These are phyloP conservation scores for Boletus reticuloceps DNA, from an alignment of 768 basidiomycete species.

Conservation along the genomic window DNA sequence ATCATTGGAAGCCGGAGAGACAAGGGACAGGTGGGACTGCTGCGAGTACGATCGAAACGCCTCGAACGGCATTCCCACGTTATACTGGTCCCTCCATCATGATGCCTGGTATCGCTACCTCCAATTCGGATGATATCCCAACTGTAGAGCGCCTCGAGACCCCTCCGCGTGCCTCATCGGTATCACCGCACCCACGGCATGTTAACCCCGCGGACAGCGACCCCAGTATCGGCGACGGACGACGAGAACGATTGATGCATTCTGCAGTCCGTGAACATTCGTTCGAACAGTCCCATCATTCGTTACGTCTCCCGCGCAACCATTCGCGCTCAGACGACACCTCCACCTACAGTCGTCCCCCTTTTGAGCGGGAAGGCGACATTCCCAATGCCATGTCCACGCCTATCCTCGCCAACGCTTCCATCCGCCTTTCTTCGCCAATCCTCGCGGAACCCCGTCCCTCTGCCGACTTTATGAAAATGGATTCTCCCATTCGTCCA, in stretches of 20 bases:
- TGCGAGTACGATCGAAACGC: constrained; percentile 7
- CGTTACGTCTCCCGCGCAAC: constrained; percentile 9
- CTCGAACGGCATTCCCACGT: constrained; percentile 16
- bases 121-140: constrained; percentile 30
- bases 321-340: constrained; percentile 22
- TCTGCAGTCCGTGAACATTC: constrained; percentile 24
- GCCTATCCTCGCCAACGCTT: constrained; percentile 25
- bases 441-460: constrained; percentile 40
- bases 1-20: constrained; percentile 22
- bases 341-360: constrained; percentile 23
- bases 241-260: constrained; percentile 25
- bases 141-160: constrained; percentile 28
- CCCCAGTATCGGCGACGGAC: constrained; percentile 17
- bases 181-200: constrained; percentile 22
- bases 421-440: constrained; percentile 33
- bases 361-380: constrained; percentile 22
- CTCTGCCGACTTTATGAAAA: constrained; percentile 48
- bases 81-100: constrained; percentile 17
- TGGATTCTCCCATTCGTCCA: constrained; percentile 43
- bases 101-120: constrained; percentile 13
- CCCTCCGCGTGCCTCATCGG: constrained; percentile 23
- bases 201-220: constrained; percentile 18
- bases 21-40: constrained; percentile 7
- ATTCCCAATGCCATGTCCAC: constrained; percentile 30
- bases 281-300: constrained; percentile 17